phyloP scores from a whole-genome alignment of 768 basidiomycete genomes.

The Pisolithus sp. region DNA sequence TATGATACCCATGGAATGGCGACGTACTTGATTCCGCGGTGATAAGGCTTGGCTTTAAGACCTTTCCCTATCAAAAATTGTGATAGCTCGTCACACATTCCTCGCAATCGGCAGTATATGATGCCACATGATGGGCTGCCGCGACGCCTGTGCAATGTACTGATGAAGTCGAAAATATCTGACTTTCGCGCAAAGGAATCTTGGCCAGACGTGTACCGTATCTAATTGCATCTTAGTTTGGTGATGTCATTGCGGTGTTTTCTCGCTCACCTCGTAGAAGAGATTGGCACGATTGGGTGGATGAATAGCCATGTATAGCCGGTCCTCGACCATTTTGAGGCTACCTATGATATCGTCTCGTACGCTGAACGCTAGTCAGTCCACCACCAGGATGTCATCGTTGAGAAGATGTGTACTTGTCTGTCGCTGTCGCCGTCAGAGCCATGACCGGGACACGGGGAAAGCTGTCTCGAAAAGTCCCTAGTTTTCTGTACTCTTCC shows the following conservation, averaged over 20 bases:
- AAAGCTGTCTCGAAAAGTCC: conserved; percentile 61
- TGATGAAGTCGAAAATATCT: conserved; percentile 63
- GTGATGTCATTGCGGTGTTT: background rate
- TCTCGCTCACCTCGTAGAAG: conserved; percentile 62
- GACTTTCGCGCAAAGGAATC: conserved; percentile 51
- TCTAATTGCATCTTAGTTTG: conserved; percentile 29
- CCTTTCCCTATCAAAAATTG: conserved; percentile 60
- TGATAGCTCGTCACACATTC: conserved; percentile 63
- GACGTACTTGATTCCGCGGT: conserved; percentile 57
- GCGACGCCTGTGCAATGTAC: conserved; percentile 51
- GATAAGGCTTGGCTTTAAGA: conserved; percentile 64
- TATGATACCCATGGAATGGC: background rate
- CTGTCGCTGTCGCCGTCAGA: conserved; percentile 77
- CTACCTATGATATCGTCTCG: conserved; percentile 66
- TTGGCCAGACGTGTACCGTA: conserved; percentile 55
- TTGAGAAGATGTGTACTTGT: conserved; percentile 38
- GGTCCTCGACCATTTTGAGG: conserved; percentile 51
- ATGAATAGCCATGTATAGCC: conserved; percentile 59
- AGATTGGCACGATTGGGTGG: conserved; percentile 79
- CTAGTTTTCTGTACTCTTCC: conserved; percentile 64
- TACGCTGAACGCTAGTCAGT: conserved; percentile 41
- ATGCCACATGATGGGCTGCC: conserved; percentile 62
- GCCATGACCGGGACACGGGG: conserved; percentile 80
- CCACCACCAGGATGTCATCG: background rate
- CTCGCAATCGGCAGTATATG: conserved; percentile 67